These are phyloP conservation scores for Phellopilus nigrolimitatus DNA, from an alignment of 1,284 basidiomycete species.

Conservation along the genomic window DNA sequence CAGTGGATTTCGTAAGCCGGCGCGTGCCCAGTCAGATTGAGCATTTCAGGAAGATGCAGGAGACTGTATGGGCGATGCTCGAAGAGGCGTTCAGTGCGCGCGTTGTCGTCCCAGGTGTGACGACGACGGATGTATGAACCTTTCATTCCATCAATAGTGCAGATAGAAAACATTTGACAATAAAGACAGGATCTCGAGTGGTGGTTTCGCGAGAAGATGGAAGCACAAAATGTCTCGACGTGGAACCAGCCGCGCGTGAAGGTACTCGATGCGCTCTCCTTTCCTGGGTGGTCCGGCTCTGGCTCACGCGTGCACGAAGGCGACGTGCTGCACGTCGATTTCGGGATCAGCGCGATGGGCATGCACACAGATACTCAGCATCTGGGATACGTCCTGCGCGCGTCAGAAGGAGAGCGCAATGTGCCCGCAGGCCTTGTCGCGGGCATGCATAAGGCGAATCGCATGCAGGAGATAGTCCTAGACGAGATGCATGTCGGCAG, in stretches of 20 bases:
- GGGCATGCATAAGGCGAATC: constrained; percentile 43
- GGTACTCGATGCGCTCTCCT: constrained; percentile 39
- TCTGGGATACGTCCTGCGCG: constrained; percentile 49
- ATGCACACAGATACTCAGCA: constrained; percentile 55
- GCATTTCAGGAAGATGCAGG: constrained; percentile 43
- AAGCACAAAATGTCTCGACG: constrained; percentile 41
- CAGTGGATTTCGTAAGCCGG: constrained; percentile 45
- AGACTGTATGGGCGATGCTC: constrained; percentile 48
- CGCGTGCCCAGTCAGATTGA: constrained; percentile 38
- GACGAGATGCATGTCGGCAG: constrained; percentile 40
- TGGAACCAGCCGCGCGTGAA: constrained; percentile 51
- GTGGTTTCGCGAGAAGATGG: constrained; percentile 54
- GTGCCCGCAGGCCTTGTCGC: constrained; percentile 40
- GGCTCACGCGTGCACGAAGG: constrained; percentile 39
- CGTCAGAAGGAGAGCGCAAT: constrained; percentile 34
- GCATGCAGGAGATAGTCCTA: constrained; percentile 47
- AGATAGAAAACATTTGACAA: neutral
- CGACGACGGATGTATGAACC: constrained; percentile 38
- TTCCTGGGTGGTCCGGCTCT: constrained; percentile 43
- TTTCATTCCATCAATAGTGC: neutral
- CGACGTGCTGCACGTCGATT: constrained; percentile 51
- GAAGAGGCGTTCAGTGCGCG: constrained; percentile 46
- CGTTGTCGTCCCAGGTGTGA: constrained; percentile 38
- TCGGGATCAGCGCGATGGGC: constrained; percentile 49
- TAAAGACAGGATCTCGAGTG: constrained; percentile 43